Evolutionary conservation across 768 basidiomycete genomes (phyloP).

Genomic region (Leucogyrophana mollusca): DNA sequence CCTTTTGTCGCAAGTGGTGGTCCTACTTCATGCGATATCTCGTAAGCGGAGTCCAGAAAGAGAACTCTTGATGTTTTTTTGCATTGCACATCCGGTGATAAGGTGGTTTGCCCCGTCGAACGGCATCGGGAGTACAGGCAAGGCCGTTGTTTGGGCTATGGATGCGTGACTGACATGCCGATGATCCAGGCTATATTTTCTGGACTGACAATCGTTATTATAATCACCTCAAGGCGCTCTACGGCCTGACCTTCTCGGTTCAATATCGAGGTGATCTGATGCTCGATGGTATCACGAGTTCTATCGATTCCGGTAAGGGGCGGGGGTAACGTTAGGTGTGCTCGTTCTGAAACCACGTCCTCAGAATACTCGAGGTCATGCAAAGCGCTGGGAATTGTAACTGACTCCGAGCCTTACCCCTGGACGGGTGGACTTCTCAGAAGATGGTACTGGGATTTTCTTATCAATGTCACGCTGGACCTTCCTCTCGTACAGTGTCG

Average conservation of each 20-base stretch:
- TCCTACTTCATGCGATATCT: constrained; percentile 17
- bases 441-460: constrained; percentile 39
- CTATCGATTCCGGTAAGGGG: constrained; percentile 29
- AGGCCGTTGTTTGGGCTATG: constrained; percentile 4
- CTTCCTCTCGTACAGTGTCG: constrained; percentile 33
- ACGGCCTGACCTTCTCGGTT: constrained; percentile 36
- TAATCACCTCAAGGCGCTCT: constrained; percentile 36
- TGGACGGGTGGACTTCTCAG: constrained; percentile 11
- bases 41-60: constrained; percentile 23
- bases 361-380: constrained; percentile 39
- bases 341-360: neutral
- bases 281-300: constrained; percentile 34
- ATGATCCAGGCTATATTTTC: constrained; percentile 36
- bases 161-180: neutral
- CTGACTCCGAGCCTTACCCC: constrained; percentile 26
- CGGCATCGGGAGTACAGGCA: constrained; percentile 36
- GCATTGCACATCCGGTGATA: constrained; percentile 27
- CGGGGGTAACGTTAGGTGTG: fast-evolving
- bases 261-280: constrained; percentile 33
- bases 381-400: constrained; percentile 26
- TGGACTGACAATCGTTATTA: constrained; percentile 37
- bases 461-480: constrained; percentile 25
- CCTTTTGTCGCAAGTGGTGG: constrained; percentile 23
- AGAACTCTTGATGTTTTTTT: constrained; percentile 25
- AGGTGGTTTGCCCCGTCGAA: constrained; percentile 33